Evolutionary conservation across 306 rosid species (phyloP).

Genomic region (Ceratonia siliqua): DNA sequence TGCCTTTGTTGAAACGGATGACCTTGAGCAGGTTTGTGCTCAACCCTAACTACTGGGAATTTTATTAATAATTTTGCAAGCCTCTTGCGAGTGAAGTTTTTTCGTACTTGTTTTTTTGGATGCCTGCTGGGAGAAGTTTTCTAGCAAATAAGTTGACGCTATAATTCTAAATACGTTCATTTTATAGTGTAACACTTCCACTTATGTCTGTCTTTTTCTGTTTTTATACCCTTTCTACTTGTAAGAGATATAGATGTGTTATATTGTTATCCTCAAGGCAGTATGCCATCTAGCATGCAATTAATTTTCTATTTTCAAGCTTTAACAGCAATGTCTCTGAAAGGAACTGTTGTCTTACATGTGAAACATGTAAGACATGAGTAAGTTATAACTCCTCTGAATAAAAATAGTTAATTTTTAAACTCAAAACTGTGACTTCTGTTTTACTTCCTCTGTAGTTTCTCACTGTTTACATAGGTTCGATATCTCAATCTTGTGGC

Average conservation of each 20-base stretch:
- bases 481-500: background rate
- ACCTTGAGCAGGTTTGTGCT: constrained; percentile 61
- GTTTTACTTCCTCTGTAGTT: background rate
- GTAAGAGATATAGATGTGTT: background rate
- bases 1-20: constrained; percentile 41
- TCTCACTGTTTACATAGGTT: background rate
- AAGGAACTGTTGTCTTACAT: background rate
- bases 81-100: background rate
- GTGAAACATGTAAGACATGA: background rate
- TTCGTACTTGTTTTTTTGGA: background rate
- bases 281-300: background rate
- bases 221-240: background rate
- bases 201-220: background rate
- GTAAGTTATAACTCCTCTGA: background rate
- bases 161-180: background rate
- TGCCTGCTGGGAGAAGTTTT: background rate
- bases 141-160: background rate
- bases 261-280: background rate
- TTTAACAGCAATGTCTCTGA: background rate
- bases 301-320: background rate
- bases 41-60: background rate
- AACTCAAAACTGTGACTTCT: background rate
- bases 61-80: no score
- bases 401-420: background rate
- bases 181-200: background rate